Evolutionary conservation across 371 early-diverging fungal species (phyloP), one percentile per base, ranked within the genome.

Genomic region (Mucor racemosus): DNA sequence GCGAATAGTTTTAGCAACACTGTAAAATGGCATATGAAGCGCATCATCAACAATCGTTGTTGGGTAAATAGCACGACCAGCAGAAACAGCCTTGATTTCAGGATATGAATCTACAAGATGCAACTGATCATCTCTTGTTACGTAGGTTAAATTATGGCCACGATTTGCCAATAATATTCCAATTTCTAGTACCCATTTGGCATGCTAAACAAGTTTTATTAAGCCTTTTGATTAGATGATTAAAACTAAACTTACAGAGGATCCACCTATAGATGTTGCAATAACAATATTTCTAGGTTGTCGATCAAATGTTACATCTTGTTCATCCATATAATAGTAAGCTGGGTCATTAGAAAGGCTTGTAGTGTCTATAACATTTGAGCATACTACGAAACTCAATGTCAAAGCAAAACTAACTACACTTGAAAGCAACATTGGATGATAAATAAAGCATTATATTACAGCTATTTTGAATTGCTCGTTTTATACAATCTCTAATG

Each of bases 91-190:
- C 3, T 68, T 36, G 15, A 78, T 66, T 38, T 57, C 17, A 9
- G 70, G 72, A 55, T 50, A 71, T 4, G 55, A 26, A n/a, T 76
- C 59, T 42, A 36, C 72, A 50, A 73, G 67, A 33, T 53, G 64
- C 1, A 62, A 1, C 14, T 78, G 74, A n/a, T 68, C 63, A 19
- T 56, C 62, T 39, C 60, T 64, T 11, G 72, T 64, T 31, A 61
- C 35, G 26, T 61, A 72, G 9, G 61, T 64, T 3, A 61, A 11
- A 35, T 67, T 54, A 15, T 72, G 72, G 1, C 72, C 72, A 57
- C 72, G 54, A n/a, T 39, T 31, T 8, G 48, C 36, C 13, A 72
- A 34, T 39, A 64, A 38, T 7, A 46, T 54, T 6, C 65, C 41
- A 6, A 72, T 67, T 21, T 64, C 31, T 5, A 72, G 48, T 0